phyloP scores from a whole-genome alignment of 495 filamentous ascomycete genomes.

The Aspergillus kassunensis region DNA sequence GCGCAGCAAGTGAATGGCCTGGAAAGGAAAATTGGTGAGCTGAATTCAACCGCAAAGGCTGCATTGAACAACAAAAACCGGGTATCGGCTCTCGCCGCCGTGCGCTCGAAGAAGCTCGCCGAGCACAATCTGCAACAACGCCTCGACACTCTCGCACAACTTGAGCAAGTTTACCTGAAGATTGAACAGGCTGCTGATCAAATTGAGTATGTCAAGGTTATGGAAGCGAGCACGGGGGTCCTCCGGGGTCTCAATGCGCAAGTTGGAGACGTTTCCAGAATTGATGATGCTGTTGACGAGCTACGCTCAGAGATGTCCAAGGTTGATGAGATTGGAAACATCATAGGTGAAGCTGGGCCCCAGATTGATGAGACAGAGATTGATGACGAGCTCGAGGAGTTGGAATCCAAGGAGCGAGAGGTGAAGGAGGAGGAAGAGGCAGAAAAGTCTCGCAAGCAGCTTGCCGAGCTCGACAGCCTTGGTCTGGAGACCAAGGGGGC shows the following conservation, averaged over 20 bases:
- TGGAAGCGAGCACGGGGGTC: slow-evolving; percentile 71
- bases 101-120: slow-evolving; percentile 78
- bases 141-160: slow-evolving; percentile 65
- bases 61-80: slow-evolving; percentile 68
- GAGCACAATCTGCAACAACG: slow-evolving; percentile 67
- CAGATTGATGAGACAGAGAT: slow-evolving; percentile 78
- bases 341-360: slow-evolving; percentile 60
- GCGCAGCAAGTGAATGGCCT: slow-evolving; percentile 62
- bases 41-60: slow-evolving; percentile 55
- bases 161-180: slow-evolving; percentile 73
- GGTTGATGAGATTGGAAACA: slow-evolving; percentile 75
- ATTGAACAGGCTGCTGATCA: slow-evolving; percentile 85
- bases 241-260: slow-evolving; percentile 69
- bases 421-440: slow-evolving; percentile 50
- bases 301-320: slow-evolving; percentile 76
- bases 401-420: slow-evolving; percentile 64
- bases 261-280: slow-evolving; percentile 71
- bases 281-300: slow-evolving; percentile 68
- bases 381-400: slow-evolving; percentile 77
- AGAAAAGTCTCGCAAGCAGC: slow-evolving; percentile 39
- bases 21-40: slow-evolving; percentile 44
- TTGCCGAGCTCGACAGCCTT: slow-evolving; percentile 42
- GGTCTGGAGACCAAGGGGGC: slow-evolving; percentile 35
- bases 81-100: slow-evolving; percentile 66
- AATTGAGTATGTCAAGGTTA: slow-evolving; percentile 70